Evolutionary conservation across 495 filamentous ascomycete genomes (phyloP), one percentile per base, ranked within the genome.

Genomic region (Podospora australis): DNA sequence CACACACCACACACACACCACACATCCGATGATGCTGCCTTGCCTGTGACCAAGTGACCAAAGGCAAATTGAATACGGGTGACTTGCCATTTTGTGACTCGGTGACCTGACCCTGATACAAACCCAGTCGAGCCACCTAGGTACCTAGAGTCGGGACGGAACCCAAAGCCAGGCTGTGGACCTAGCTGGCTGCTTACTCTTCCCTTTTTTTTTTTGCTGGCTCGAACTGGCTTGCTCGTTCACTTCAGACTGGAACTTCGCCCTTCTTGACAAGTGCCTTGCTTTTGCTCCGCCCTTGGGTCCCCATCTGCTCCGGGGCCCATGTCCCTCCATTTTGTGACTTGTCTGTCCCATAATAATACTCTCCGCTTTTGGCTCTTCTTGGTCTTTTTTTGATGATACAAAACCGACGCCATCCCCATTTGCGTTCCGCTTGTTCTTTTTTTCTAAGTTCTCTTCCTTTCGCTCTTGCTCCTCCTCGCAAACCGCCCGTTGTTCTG

Each of bases 341-440:
- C 17, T 24, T 39, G 17, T 36, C 13, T 16, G 22, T 43, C 14
- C 40, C 40, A 43, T 22, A n/a, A 21, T 23, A 19, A 21, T 6
- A 10, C 16, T 44, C 26, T 44, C 32, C 20, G 38, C 50, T 44
- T 50, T 45, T 48, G 45, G 44, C 35, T 47, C 22, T 42, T 32
- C 54, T 47, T 39, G 30, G 41, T 46, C 34, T 29, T 41, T 30
- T 41, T 42, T 48, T 39, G 44, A 59, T 55, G 52, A 57, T 60
- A 60, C 55, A 64, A 64, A 64, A 57, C 51, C 57, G 49, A 59
- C 57, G 50, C 53, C 47, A 51, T 58, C 42, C 53, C 55, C 53
- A 42, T n/a, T 39, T 21, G 30, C 44, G 45, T 24, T 14, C n/a
- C 30, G 25, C 38, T 19, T 13, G 44, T 17, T 48, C 39, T 29